A percentile compares a stretch with the other conserved stretches of the same genome.
phyloP scores from a whole-genome alignment of 805 yeast species.

The Hanseniaspora lachancei region DNA sequence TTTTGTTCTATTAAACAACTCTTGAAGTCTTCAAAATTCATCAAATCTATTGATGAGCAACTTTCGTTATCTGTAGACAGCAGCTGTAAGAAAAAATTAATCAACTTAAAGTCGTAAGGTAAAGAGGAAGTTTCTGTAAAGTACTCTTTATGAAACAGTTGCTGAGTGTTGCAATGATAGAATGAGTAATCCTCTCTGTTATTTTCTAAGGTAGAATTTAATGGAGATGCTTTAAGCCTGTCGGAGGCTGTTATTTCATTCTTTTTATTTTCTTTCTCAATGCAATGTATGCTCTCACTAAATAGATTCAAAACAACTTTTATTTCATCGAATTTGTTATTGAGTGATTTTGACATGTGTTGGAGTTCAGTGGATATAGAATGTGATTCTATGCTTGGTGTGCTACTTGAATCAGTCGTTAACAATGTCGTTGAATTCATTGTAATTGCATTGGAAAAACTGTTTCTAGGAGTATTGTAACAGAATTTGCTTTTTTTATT shows the following conservation, averaged over 20 bases:
- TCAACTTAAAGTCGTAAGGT: background rate
- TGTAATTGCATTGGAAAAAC: background rate
- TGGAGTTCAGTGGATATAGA: background rate
- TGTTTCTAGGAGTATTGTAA: background rate
- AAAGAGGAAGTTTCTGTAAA: background rate
- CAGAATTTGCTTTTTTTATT: background rate
- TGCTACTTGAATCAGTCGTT: background rate
- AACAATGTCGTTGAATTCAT: background rate
- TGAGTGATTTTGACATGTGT: background rate
- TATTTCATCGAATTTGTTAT: background rate
- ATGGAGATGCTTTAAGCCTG: background rate
- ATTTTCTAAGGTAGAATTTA: background rate
- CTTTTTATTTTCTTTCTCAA: background rate
- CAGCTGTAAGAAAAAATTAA: slow-evolving; percentile 1
- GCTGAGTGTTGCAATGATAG: background rate
- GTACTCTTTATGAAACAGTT: background rate
- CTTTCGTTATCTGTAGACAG: background rate
- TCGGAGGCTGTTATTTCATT: background rate
- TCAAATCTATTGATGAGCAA: background rate
- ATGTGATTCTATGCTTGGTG: background rate
- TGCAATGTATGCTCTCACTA: background rate
- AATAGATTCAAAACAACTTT: background rate
- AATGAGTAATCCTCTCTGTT: background rate
- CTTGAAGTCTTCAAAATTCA: slow-evolving; percentile 1
- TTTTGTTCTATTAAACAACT: background rate